These are phyloP conservation scores for Simplicillium sp. DNA, from an alignment of 2,329 filamentous ascomycete species.

Conservation along the genomic window DNA sequence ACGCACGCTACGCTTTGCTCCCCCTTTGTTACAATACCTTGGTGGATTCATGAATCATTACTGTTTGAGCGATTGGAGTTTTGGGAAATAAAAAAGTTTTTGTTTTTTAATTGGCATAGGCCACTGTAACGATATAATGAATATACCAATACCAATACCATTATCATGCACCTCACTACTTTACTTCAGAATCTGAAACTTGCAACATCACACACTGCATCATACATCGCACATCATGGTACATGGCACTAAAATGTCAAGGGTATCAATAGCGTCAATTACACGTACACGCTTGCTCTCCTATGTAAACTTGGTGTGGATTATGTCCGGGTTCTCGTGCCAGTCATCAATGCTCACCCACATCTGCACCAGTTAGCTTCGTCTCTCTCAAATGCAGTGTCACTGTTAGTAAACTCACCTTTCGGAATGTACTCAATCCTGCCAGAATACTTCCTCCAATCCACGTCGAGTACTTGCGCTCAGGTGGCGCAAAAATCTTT, in stretches of 20 bases:
- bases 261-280: background rate
- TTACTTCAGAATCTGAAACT: no score
- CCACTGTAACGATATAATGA: background rate
- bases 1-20: no score
- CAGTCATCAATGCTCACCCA: conserved; percentile 99
- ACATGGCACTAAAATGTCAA: conserved; percentile 6
- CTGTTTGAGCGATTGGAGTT: no score
- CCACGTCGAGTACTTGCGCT: conserved; percentile 98
- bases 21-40: no score
- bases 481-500: conserved; percentile 96
- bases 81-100: background rate
- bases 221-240: conserved; percentile 19
- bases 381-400: background rate
- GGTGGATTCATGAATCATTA: no score
- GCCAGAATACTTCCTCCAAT: conserved; percentile 96
- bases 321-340: conserved; percentile 99
- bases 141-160: background rate
- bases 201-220: no score
- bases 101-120: conserved; percentile 2
- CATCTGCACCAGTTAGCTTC: conserved; percentile 54
- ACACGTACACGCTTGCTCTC: conserved; percentile 4
- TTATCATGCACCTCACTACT: no score
- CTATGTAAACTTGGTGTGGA: conserved; percentile 94
- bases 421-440: conserved; percentile 94
- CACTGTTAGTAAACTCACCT: conserved; percentile 48